Conservation (phyloP, 139 green algal genomes). For the Chlamydomonas applanata region DNA sequence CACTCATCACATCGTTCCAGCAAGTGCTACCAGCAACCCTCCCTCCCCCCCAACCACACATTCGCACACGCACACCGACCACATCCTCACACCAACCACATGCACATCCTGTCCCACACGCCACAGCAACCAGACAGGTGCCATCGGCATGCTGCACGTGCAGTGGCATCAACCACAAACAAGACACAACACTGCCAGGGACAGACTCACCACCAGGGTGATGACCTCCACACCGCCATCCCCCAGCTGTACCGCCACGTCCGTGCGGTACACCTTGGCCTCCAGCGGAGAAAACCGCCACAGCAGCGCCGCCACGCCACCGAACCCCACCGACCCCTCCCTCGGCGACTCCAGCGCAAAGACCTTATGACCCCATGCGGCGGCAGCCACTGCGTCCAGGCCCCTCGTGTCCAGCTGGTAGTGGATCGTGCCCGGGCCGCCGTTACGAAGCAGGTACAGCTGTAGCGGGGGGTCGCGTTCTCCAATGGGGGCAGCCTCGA, state of each 20-base stretch:
- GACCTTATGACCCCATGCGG: slow-evolving; percentile 49
- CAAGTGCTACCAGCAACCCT: too few species aligned
- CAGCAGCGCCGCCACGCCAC: slow-evolving; percentile 12
- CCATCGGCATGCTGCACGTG: too few species aligned
- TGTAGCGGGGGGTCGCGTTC: slow-evolving; percentile 52
- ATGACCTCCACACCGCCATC: slow-evolving; percentile 18
- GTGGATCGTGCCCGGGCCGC: slow-evolving; percentile 31
- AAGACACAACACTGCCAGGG: too few species aligned
- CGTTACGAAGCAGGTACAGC: slow-evolving; percentile 52
- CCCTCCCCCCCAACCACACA: too few species aligned
- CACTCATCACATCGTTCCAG: too few species aligned
- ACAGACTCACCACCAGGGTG: slow-evolving; percentile 11
- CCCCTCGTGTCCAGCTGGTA: slow-evolving; percentile 48
- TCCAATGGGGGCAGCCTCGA: slow-evolving; percentile 55
- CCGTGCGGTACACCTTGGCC: slow-evolving; percentile 32
- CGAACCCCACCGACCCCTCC: not conserved
- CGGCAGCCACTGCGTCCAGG: slow-evolving; percentile 23
- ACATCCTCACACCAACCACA: too few species aligned
- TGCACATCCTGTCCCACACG: too few species aligned
- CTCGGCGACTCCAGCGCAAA: not conserved
- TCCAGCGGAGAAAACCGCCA: slow-evolving; percentile 50
- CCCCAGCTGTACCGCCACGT: slow-evolving; percentile 29
- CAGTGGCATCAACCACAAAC: too few species aligned
- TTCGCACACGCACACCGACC: too few species aligned
- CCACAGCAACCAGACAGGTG: too few species aligned